Conservation (phyloP, 2,329 filamentous ascomycete species). For the Drechslerella dactyloides region DNA sequence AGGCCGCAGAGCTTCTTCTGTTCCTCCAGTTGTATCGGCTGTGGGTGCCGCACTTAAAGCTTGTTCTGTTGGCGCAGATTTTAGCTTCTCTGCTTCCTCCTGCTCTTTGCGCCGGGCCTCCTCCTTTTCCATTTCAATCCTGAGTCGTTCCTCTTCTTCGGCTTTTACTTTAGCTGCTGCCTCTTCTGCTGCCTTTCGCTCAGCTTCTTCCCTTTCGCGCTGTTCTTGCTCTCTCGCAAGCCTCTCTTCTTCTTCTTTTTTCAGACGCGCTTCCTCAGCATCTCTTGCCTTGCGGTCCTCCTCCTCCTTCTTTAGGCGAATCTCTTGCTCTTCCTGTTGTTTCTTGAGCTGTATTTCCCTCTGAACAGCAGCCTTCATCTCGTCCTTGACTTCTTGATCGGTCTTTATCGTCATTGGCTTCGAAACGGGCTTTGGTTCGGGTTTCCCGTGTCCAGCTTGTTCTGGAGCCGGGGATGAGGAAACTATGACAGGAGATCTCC, state of each 20-base stretch:
- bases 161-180: slow-evolving; percentile 54
- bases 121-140: slow-evolving; percentile 51
- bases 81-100: slow-evolving; percentile 55
- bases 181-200: slow-evolving; percentile 52
- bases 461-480: slow-evolving; percentile 72
- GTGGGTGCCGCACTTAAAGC: slow-evolving; percentile 48
- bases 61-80: slow-evolving; percentile 54
- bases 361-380: slow-evolving; percentile 74
- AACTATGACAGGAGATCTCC: slow-evolving; percentile 69
- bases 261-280: slow-evolving; percentile 54
- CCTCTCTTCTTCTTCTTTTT: slow-evolving; percentile 57
- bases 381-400: slow-evolving; percentile 79
- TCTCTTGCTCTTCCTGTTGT: slow-evolving; percentile 71
- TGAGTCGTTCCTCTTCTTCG: slow-evolving; percentile 51
- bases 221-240: slow-evolving; percentile 57
- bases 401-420: slow-evolving; percentile 76
- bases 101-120: slow-evolving; percentile 54
- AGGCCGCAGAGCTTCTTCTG: slow-evolving; percentile 50
- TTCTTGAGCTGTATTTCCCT: slow-evolving; percentile 79
- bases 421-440: slow-evolving; percentile 78
- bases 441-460: slow-evolving; percentile 69
- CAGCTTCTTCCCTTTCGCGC: slow-evolving; percentile 53
- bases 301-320: slow-evolving; percentile 71
- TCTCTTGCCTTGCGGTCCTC: slow-evolving; percentile 53
- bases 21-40: slow-evolving; percentile 52